Conservation (phyloP, 2,329 filamentous ascomycete species). For the Penicillium thymicola region DNA sequence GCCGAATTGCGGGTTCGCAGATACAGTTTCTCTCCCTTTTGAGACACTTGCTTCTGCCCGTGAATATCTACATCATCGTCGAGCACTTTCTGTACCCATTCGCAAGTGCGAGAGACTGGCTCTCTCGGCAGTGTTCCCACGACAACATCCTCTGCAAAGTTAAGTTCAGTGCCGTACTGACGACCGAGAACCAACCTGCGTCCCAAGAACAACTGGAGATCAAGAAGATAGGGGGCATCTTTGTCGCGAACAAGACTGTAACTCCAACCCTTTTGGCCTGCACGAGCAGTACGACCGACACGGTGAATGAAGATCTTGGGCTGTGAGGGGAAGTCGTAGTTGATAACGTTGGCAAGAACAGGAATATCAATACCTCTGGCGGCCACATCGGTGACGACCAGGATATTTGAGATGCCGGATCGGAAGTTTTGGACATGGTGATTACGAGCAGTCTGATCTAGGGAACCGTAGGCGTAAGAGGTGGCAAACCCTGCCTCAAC, state of each 20-base stretch:
- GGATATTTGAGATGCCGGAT: conserved; percentile 75
- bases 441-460: conserved; percentile 90
- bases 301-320: conserved; percentile 96
- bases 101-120: conserved; percentile 69
- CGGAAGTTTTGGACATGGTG: conserved; percentile 91
- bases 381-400: conserved; percentile 95
- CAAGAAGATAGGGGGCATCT: conserved; percentile 87
- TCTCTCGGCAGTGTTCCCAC: conserved; percentile 73
- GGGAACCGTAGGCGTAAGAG: conserved; percentile 89
- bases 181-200: conserved; percentile 75
- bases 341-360: conserved; percentile 92
- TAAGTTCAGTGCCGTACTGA: conserved; percentile 56
- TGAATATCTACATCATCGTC: conserved; percentile 71
- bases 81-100: conserved; percentile 79
- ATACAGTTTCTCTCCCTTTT: conserved; percentile 91
- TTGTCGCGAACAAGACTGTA: conserved; percentile 87
- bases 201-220: conserved; percentile 92
- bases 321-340: conserved; percentile 96
- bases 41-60: conserved; percentile 67
- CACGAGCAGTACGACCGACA: conserved; percentile 92
- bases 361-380: conserved; percentile 98
- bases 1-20: conserved; percentile 85
- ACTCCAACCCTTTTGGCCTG: conserved; percentile 87
- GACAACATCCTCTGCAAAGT: conserved; percentile 79
- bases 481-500: conserved; percentile 77